Evolutionary conservation across 2,329 filamentous ascomycete genomes (phyloP), one percentile per base, ranked within the genome.

Genomic region (Aspergillus proliferans): DNA sequence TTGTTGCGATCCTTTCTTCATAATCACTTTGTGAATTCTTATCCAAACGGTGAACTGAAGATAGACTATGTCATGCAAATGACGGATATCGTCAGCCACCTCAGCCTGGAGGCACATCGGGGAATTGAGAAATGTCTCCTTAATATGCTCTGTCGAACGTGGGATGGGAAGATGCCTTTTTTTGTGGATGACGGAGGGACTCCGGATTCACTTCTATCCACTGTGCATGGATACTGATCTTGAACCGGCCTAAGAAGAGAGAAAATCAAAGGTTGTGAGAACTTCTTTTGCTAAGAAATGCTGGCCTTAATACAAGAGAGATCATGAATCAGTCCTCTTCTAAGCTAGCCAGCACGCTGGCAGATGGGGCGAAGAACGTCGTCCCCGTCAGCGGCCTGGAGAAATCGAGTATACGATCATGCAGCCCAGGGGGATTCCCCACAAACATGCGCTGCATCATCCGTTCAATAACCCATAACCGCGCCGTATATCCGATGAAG

Each of bases 381-480:
- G 68, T 68, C 0, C 79, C 79, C 0, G 79, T 82, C 47, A 78
- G 45, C 2, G 79, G 64, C 30, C 44, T 76, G 1, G 79, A 82
- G 56, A 73, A 82, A 56, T 82, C 75, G 36, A 83, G 64, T 6
- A 82, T 68, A 0, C 72, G 71, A 64, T 83, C 80, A 62, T 83
- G 77, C 51, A 76, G 52, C 0, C 79, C 79, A 0, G 72, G 70
- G 2, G 79, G 79, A 46, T 74, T 58, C 0, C 79, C 79, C 8
- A 80, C 52, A 58, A 82, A 82, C 79, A 82, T 82, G 2, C 76
- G 68, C 53, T 79, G 65, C 55, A 82, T 56, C 79, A 82, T 83
- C 60, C 71, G 72, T 64, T 82, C 80, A 46, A 78, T 73, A 0
- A 82, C 79, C 78, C 78, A 82, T 8, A 82, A 57, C 9, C 69